Percentiles rank a stretch among this genome's conserved stretches.
Evolutionary conservation across 495 filamentous ascomycete genomes (phyloP).

Genomic region (Talaromyces adpressus): DNA sequence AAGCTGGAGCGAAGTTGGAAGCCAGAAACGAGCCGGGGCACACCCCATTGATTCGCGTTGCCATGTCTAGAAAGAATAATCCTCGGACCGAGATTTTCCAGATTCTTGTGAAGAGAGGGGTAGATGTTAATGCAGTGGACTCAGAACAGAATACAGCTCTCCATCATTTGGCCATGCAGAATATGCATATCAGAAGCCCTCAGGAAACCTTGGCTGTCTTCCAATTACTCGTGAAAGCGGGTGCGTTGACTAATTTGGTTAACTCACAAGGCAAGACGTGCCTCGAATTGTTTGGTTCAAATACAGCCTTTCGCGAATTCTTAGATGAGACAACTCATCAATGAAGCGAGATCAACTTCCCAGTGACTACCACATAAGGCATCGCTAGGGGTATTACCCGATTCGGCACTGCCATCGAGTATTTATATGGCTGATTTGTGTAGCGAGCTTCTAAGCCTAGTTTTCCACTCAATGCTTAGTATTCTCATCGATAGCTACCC

Average conservation of each 20-base stretch:
- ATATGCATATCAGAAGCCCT: neutral
- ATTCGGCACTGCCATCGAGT: too few relatives aligned
- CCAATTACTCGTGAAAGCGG: slow-evolving; percentile 5
- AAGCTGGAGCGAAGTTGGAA: slow-evolving; percentile 3
- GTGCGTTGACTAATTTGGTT: slow-evolving; percentile 7
- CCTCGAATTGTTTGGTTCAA: slow-evolving; percentile 8
- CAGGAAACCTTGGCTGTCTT: neutral
- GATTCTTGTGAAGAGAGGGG: slow-evolving; percentile 1
- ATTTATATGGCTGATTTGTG: too few relatives aligned
- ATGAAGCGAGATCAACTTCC: too few relatives aligned
- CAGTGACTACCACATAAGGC: too few relatives aligned
- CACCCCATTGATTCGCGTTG: slow-evolving; percentile 1
- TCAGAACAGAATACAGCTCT: slow-evolving; percentile 5
- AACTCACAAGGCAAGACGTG: slow-evolving; percentile 7
- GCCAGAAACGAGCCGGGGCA: slow-evolving; percentile 1
- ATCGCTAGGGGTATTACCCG: too few relatives aligned
- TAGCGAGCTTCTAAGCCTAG: too few relatives aligned
- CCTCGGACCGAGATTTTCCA: neutral
- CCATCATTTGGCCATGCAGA: slow-evolving; percentile 5
- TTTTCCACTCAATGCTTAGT: too few relatives aligned
- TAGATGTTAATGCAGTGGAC: slow-evolving; percentile 7
- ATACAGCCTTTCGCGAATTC: too few relatives aligned
- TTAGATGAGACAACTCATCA: too few relatives aligned
- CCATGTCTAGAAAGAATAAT: neutral
- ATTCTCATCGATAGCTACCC: too few relatives aligned